Conservation (phyloP, 2,329 filamentous ascomycete genomes). For the Cercospora citrullina region DNA sequence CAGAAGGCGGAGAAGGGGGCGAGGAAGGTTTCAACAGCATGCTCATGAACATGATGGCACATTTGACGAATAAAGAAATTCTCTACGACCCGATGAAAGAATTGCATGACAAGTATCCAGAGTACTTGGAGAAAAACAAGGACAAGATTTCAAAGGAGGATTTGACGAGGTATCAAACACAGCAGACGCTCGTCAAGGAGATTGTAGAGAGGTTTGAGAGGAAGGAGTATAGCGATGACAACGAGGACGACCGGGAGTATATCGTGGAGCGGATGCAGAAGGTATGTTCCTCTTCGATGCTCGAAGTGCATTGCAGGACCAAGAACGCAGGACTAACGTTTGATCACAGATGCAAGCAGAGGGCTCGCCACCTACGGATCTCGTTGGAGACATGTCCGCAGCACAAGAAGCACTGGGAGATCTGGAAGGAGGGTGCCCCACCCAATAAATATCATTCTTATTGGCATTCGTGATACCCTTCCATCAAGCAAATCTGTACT, state of each 20-base stretch:
- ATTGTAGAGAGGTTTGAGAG: slow-evolving; percentile 90
- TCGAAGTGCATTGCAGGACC: neutral
- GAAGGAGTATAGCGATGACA: slow-evolving; percentile 76
- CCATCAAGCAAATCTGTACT: slow-evolving; percentile 6
- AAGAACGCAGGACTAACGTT: neutral
- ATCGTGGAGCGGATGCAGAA: slow-evolving; percentile 98
- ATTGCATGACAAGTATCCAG: slow-evolving; percentile 85
- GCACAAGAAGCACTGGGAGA: slow-evolving; percentile 67
- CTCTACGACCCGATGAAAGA: slow-evolving; percentile 99
- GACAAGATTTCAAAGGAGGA: slow-evolving; percentile 68
- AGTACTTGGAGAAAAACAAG: slow-evolving; percentile 79
- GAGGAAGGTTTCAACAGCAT: slow-evolving; percentile 94
- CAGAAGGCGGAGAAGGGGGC: slow-evolving; percentile 59
- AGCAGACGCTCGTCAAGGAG: slow-evolving; percentile 75
- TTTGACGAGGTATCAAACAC: slow-evolving; percentile 75
- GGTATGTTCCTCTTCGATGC: slow-evolving; percentile 54
- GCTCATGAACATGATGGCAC: slow-evolving; percentile 98
- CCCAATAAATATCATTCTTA: slow-evolving; percentile 50
- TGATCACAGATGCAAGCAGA: slow-evolving; percentile 90
- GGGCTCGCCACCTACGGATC: slow-evolving; percentile 83
- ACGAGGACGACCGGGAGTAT: slow-evolving; percentile 78
- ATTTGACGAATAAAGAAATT: slow-evolving; percentile 97
- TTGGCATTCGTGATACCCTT: slow-evolving; percentile 35
- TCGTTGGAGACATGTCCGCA: slow-evolving; percentile 86
- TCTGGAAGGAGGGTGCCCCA: slow-evolving; percentile 61